phyloP scores from a whole-genome alignment of 2,329 filamentous ascomycete species.

The Xylariaceae sp. region DNA sequence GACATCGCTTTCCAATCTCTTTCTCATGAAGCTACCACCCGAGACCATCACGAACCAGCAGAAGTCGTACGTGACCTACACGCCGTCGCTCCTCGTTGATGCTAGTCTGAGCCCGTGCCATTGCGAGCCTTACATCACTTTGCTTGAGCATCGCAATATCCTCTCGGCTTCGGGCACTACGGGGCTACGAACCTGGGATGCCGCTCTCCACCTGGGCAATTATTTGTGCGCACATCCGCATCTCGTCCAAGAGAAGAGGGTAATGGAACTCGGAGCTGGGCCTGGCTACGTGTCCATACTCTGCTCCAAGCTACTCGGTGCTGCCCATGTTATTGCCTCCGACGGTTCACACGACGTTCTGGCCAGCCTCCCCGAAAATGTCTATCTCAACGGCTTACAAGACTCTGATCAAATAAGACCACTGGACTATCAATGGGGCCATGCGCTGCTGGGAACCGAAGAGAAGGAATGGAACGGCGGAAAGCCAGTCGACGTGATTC shows the following conservation, averaged over 20 bases:
- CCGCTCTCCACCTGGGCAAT: constrained; percentile 68
- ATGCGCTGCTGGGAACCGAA: constrained; percentile 56
- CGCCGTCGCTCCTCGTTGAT: constrained; percentile 38
- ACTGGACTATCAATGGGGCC: constrained; percentile 64
- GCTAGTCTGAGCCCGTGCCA: background rate
- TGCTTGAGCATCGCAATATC: constrained; percentile 67
- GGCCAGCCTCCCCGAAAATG: constrained; percentile 63
- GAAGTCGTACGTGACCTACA: constrained; percentile 74
- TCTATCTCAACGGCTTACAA: constrained; percentile 66
- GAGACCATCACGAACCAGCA: constrained; percentile 66
- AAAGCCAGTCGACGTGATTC: constrained; percentile 56
- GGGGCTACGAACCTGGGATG: constrained; percentile 78
- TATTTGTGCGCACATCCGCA: constrained; percentile 55
- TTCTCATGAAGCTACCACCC: constrained; percentile 52
- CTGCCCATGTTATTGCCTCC: constrained; percentile 62
- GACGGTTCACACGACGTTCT: constrained; percentile 75
- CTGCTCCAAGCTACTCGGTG: constrained; percentile 64
- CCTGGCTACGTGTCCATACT: constrained; percentile 75
- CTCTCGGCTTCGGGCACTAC: constrained; percentile 72
- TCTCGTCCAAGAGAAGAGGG: constrained; percentile 50
- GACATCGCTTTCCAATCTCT: constrained; percentile 61
- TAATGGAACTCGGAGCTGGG: constrained; percentile 73
- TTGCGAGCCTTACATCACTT: constrained; percentile 45
- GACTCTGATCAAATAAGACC: constrained; percentile 43
- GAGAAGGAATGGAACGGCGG: constrained; percentile 51